Conservation (phyloP, 306 rosid genomes). For the Dryas alaskensis region DNA sequence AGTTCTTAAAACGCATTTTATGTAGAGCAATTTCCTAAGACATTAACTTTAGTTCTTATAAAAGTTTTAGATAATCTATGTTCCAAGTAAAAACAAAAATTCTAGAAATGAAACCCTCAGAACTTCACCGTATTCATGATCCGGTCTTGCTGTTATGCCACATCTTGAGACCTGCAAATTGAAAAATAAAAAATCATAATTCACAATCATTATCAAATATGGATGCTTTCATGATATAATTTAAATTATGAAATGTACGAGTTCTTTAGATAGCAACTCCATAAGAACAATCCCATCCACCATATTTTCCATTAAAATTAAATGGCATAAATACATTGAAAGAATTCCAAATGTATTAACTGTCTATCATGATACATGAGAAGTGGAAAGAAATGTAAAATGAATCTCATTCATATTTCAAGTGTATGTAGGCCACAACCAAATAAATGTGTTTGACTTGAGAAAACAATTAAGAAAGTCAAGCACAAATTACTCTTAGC, state of each 20-base stretch:
- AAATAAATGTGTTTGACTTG: background rate
- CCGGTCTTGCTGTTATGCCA: background rate
- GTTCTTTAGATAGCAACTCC: background rate
- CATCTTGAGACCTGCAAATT: conserved; percentile 19
- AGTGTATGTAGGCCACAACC: background rate
- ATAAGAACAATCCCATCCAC: background rate
- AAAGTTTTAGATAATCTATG: conserved; percentile 9
- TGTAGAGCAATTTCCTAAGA: background rate
- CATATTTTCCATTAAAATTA: background rate
- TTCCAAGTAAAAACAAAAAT: conserved; percentile 3
- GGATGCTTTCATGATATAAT: background rate
- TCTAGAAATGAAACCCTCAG: background rate
- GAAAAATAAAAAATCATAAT: background rate
- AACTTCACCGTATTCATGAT: conserved; percentile 4
- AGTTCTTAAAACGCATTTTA: background rate
- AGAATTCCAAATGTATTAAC: background rate
- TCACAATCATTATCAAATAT: background rate
- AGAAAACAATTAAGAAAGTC: background rate
- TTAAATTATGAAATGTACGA: background rate
- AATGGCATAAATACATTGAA: background rate
- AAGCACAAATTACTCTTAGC: background rate
- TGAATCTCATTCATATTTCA: background rate
- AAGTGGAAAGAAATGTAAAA: background rate
- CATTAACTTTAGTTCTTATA: background rate
- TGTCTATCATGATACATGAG: background rate